Base-by-base conservation (phyloP, 768 basidiomycete genomes). In the Sarcomyxa edulis region DNA sequence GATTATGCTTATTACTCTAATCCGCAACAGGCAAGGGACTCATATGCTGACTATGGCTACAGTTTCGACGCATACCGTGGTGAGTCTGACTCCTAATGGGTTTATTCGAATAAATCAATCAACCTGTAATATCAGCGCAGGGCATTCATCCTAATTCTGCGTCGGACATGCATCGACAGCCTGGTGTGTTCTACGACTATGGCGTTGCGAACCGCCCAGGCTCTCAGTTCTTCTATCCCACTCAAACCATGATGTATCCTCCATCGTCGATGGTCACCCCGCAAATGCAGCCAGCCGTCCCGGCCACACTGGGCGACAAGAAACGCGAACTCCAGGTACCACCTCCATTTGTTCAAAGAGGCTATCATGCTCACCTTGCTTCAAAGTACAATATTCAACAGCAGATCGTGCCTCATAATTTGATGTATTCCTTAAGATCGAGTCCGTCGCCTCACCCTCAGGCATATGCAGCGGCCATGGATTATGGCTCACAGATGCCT, bases 1-100 rank as follows among this genome's bases (percentile, higher is more conserved):
- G 83, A 84, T 30, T 85, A 78, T 53, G 64, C 72, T 18, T 84
- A 81, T 53, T 82, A 81, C 58, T 55, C 64, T 32, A 69, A 66
- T 28, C 66, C 28, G 8, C 10, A 69, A 22, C 61, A 74, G 27
- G 60, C 59, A 43, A 69, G 69, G 43, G 74, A 78, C 46, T 56
- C 61, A 29, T 76, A 72, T 47, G 54, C 63, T 43, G 78, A 81
- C 37, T 80, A 73, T 59, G 62, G 68, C 28, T 79, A 80, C 53
- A 69, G 67, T 40, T 81, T 78, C 54, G 72, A 70, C 42, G 44
- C 51, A 1, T 53, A 53, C 39, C 48, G 50, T 32, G 59, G 56
- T 37, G 59, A 64, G 8, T 46, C 69, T 22, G 79, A 81, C 41
- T 32, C 62, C 68, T 25, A 70, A 29, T 29, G 41, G 67, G 23